Conservation (phyloP, 2,329 filamentous ascomycete species). For the Dendrostoma leiphaemia region DNA sequence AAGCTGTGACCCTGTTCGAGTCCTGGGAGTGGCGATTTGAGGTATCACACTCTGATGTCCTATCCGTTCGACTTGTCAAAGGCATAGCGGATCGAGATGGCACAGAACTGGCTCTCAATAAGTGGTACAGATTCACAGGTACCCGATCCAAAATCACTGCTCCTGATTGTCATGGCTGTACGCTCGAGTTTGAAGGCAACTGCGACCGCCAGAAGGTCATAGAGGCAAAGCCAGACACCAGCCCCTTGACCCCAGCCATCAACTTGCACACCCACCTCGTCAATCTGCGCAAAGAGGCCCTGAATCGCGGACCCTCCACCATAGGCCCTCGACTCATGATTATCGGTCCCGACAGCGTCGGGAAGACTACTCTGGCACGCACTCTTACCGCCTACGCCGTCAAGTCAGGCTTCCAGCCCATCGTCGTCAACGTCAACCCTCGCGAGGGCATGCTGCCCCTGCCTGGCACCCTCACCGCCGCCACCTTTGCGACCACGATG, state of each 20-base stretch:
- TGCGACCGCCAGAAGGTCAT: conserved; percentile 50
- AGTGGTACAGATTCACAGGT: conserved; percentile 77
- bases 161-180: conserved; percentile 89
- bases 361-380: conserved; percentile 80
- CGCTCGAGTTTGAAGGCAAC: conserved; percentile 70
- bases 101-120: conserved; percentile 81
- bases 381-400: conserved; percentile 78
- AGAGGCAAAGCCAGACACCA: conserved; percentile 68
- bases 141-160: conserved; percentile 87
- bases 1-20: conserved; percentile 50
- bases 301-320: conserved; percentile 38
- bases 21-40: conserved; percentile 80
- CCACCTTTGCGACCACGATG: conserved; percentile 83
- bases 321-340: conserved; percentile 82
- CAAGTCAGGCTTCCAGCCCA: conserved; percentile 68
- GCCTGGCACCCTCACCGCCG: conserved; percentile 79
- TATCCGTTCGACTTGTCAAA: conserved; percentile 62
- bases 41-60: conserved; percentile 49
- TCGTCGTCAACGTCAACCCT: conserved; percentile 83
- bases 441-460: conserved; percentile 75
- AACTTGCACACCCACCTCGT: conserved; percentile 89
- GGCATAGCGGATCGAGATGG: conserved; percentile 94
- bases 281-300: conserved; percentile 59
- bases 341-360: conserved; percentile 72
- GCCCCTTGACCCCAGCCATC: conserved; percentile 75